Evolutionary conservation across 2,329 filamentous ascomycete genomes (phyloP).

Genomic region (Monosporascus sp.): DNA sequence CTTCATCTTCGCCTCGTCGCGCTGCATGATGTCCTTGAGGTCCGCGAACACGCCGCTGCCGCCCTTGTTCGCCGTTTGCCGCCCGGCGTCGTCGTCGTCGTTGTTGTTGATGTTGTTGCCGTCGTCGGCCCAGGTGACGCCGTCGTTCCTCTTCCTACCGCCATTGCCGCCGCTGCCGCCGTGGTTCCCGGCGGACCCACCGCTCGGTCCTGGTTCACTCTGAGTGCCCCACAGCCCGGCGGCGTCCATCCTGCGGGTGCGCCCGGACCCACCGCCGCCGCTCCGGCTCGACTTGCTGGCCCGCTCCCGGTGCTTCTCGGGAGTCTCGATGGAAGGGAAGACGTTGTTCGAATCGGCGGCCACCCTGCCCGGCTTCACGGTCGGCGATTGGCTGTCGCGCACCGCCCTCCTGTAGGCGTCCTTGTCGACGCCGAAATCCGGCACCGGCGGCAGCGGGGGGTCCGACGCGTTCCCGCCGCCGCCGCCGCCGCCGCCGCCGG

Average conservation of each 20-base stretch:
- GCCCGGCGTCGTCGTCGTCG: background rate
- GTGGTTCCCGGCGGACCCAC: background rate
- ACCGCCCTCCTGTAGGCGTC: background rate
- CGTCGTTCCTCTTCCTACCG: background rate
- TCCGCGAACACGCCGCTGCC: background rate
- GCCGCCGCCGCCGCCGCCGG: background rate
- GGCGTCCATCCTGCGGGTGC: background rate
- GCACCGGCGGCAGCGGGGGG: background rate
- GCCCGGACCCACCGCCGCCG: background rate
- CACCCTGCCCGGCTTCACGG: background rate
- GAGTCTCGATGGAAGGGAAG: background rate
- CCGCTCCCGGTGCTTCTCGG: too few species aligned
- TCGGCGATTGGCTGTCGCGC: background rate
- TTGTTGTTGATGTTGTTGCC: too few species aligned
- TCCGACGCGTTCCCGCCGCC: background rate
- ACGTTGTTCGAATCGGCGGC: background rate
- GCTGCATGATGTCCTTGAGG: slow-evolving; percentile 5
- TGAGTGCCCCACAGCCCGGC: slow-evolving; percentile 1
- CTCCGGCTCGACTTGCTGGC: too few species aligned
- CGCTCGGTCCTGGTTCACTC: background rate
- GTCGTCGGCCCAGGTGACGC: background rate
- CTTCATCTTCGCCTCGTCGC: slow-evolving; percentile 9
- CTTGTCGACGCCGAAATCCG: background rate
- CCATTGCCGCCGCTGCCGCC: background rate
- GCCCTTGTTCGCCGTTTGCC: background rate